Base-by-base conservation (phyloP, 2,329 filamentous ascomycete genomes). In the Monosporascus sp. region DNA sequence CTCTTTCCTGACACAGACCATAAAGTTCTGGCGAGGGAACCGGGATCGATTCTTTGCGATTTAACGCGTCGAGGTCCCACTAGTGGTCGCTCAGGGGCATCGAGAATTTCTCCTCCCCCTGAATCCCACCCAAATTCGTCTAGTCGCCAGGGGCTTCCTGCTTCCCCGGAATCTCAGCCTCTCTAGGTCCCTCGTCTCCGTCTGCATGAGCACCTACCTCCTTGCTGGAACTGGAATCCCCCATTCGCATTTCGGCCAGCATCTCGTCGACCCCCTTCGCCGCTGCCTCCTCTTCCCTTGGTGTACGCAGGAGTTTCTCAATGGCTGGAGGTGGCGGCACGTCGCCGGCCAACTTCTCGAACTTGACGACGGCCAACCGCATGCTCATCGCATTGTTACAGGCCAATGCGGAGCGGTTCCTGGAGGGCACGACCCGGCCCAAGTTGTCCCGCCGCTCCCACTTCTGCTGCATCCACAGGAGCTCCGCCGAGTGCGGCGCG, bases 101-200 rank as follows among this genome's bases (percentile, higher is more conserved):
- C 16, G 51, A 20, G 22, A 9, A 5, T 20, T 26, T 27, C 45
- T 45, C 46, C 51, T 45, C 17, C 16, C 11, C 38, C 38, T 49
- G 5, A 37, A 20, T 48, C 14, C 9, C 37, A 27, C 1, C 41
- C 31, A 9, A 16, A 24, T 49, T 14, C 9, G 27, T 14, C 27
- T 11, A 3, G 27, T 11, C 27, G 27, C 14, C 27, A 14, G 27
- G 27, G 27, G 27, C 27, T 31, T 31, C 27, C 27, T 14, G 27
- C 9, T 14, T 31, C 27, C 27, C 64, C 81, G 79, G 68, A 77
- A 79, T 58, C 9, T 31, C 27, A 20, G 17, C 43, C 46, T 20
- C 40, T 24, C 46, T 40, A 40, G 17, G 24, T 35, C 17, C 11
- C 5, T 19, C 24, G 11, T 50, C 17, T 37, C 35, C 37, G 7